phyloP scores from a whole-genome alignment of 208 protist species.

The Herpetomonas tarakana region DNA sequence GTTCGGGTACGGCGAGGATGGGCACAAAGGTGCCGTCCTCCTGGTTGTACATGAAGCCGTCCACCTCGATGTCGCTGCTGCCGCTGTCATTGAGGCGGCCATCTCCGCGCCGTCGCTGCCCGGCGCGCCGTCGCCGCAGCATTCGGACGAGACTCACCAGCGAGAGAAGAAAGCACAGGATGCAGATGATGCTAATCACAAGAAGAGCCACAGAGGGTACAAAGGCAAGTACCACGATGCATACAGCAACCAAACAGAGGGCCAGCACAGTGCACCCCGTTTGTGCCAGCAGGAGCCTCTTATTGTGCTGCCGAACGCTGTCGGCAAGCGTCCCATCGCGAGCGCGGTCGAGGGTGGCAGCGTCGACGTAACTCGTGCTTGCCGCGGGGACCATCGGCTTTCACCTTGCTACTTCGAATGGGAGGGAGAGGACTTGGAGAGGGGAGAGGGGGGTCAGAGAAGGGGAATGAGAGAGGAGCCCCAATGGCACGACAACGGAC shows the following conservation, averaged over 20 bases:
- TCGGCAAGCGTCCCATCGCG: neutral
- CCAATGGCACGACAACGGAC: too few relatives aligned
- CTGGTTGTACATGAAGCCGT: neutral
- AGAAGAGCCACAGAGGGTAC: neutral
- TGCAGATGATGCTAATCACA: neutral
- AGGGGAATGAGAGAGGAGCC: too few relatives aligned
- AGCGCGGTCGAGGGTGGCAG: neutral
- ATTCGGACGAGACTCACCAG: neutral
- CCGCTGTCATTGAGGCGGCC: neutral
- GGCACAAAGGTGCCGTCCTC: neutral
- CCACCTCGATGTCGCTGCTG: neutral
- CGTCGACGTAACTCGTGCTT: neutral
- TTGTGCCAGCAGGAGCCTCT: neutral
- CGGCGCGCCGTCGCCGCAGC: neutral
- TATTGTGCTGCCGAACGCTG: neutral
- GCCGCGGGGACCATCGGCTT: too few relatives aligned
- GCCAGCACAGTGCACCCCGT: neutral
- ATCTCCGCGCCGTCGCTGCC: neutral
- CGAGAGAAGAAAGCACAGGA: neutral
- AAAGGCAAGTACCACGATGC: neutral
- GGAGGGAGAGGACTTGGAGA: too few relatives aligned
- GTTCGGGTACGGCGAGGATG: neutral
- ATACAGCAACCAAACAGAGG: neutral
- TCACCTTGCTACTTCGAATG: too few relatives aligned
- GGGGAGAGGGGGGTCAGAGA: too few relatives aligned